Conservation (phyloP, 1,284 basidiomycete genomes). For the Sphagnurus paluster region DNA sequence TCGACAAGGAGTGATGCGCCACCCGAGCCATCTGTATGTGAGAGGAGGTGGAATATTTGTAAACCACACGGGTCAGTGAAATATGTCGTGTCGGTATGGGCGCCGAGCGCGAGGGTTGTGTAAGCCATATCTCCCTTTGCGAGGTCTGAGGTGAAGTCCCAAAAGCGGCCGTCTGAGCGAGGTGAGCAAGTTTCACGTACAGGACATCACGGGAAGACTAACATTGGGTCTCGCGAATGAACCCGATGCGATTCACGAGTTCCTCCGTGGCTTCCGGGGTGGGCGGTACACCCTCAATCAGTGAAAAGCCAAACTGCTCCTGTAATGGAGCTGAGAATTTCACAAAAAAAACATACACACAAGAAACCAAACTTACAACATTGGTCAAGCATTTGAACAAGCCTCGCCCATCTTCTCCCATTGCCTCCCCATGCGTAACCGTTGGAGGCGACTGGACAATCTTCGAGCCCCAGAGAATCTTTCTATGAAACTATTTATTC, state of each 20-base stretch:
- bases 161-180: conserved; percentile 88
- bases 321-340: conserved; percentile 32
- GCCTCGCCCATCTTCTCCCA: conserved; percentile 65
- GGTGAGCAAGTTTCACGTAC: conserved; percentile 7
- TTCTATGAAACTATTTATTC: conserved; percentile 42
- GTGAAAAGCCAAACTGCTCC: conserved; percentile 89
- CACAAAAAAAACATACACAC: background rate
- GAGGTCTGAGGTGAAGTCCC: conserved; percentile 95
- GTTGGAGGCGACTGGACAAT: conserved; percentile 79
- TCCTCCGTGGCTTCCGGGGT: conserved; percentile 86
- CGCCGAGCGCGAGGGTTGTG: conserved; percentile 83
- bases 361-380: conserved; percentile 56
- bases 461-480: conserved; percentile 79
- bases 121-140: conserved; percentile 92
- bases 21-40: conserved; percentile 80
- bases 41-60: conserved; percentile 93
- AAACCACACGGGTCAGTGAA: conserved; percentile 92
- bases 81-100: conserved; percentile 97
- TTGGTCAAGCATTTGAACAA: conserved; percentile 83
- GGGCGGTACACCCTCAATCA: conserved; percentile 80
- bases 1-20: conserved; percentile 92
- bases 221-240: conserved; percentile 95
- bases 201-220: conserved; percentile 25
- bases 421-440: conserved; percentile 75
- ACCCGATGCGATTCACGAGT: conserved; percentile 76